Evolutionary conservation across 2,329 filamentous ascomycete genomes (phyloP), one percentile per base, ranked within the genome.

Genomic region (Leptographium lundbergii): DNA sequence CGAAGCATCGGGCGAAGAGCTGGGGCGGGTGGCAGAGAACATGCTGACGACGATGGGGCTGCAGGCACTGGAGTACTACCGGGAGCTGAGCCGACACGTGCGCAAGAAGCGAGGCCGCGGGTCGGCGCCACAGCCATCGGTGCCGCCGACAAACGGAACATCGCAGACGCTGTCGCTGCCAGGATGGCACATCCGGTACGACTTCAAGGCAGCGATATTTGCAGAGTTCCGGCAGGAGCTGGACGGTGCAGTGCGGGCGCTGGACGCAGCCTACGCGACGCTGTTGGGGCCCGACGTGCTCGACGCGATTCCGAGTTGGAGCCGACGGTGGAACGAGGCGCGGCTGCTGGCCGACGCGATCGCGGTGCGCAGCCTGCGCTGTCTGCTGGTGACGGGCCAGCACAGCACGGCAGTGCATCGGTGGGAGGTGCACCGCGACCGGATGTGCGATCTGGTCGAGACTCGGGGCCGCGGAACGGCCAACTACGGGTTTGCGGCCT

Each of bases 161-260:
- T 95, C 91, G 1, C 88, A 94, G 67, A 89, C 88, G 0, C 73
- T 96, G n/a, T 88, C 91, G 1, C 76, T 86, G 11, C 85, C 90
- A 50, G 91, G 89, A 4, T 99, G 92, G 94, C 91, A 90, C 67
- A 86, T 95, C 57, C 86, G 92, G 19, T 96, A 96, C 71, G 92
- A 99, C 67, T 91, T 95, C 74, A 99, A 99, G 70, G 80, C 91
- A 22, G 92, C 87, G 7, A 78, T 96, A 0, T 89, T 97, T 68
- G 89, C 91, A 32, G 92, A 97, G 68, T 96, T 95, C 65, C 83
- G 94, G 10, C 89, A 95, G 68, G 94, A 97, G 69, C 89, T 92
- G 79, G 92, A 96, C 68, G 85, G 84, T 25, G 91, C 94, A 0
- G 78, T 89, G 67, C 83, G 91, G 51, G 91, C 89, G 57, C 96